Conservation (phyloP, 805 yeast genomes). For the Kodamaea fukazawae region DNA sequence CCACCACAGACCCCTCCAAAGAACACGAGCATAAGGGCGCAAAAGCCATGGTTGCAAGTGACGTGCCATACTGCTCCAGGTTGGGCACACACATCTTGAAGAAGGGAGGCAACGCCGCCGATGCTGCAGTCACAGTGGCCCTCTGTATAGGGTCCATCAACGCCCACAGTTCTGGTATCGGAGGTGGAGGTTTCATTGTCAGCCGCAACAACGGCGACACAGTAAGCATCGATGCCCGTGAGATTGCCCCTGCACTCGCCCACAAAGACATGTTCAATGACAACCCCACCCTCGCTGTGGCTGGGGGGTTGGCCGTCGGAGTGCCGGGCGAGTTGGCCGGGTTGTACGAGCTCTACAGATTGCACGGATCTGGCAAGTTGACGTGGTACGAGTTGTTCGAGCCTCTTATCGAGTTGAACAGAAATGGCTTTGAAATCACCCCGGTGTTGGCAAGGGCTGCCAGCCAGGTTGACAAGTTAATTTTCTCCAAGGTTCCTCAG, state of each 20-base stretch:
- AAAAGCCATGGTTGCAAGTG: conserved; percentile 66
- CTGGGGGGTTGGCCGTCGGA: conserved; percentile 87
- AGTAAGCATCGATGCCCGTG: conserved; percentile 79
- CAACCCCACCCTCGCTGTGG: conserved; percentile 48
- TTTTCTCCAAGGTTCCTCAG: conserved; percentile 26
- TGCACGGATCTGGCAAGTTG: conserved; percentile 69
- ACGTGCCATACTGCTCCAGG: conserved; percentile 59
- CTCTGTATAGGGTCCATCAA: conserved; percentile 84
- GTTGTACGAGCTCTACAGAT: conserved; percentile 53
- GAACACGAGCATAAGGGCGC: conserved; percentile 39
- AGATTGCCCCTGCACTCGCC: conserved; percentile 72
- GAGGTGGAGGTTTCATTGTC: conserved; percentile 84
- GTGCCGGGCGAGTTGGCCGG: conserved; percentile 93
- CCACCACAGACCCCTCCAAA: conserved; percentile 43
- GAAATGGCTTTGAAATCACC: conserved; percentile 55
- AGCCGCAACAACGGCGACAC: conserved; percentile 40
- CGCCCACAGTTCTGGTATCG: conserved; percentile 84
- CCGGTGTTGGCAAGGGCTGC: conserved; percentile 34
- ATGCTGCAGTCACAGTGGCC: conserved; percentile 86
- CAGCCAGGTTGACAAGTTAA: conserved; percentile 17
- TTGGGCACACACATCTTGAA: conserved; percentile 57
- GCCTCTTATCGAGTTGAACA: conserved; percentile 70
- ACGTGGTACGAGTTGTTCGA: conserved; percentile 69
- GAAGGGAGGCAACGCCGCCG: conserved; percentile 81
- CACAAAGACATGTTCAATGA: conserved; percentile 61